Base-by-base conservation (phyloP, 495 filamentous ascomycete species). In the Neurospora sp. region DNA sequence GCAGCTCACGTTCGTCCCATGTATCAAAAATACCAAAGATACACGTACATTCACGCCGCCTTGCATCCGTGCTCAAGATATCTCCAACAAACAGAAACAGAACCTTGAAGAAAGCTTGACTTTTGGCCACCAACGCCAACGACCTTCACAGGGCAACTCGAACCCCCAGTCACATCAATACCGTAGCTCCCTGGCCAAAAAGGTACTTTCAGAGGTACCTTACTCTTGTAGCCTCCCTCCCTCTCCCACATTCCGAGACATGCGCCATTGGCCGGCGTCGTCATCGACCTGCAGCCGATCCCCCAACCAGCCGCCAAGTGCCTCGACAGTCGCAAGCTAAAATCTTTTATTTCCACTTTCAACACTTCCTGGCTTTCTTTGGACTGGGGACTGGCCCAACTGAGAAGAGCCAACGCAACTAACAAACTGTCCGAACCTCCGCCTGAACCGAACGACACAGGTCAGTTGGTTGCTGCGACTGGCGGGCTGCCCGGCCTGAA, bases 231-330 rank as follows among this genome's bases (percentile, higher is more conserved):
- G 44, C 44, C 44, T 46, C 18, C 42, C 37, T 66, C 46, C 8
- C 18, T 71, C 76, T 77, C 80, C 77, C 79, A 80, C 80, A 77
- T 81, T 77, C 80, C 80, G 80, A 80, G 75, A 76, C 75, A 77
- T 79, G 77, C 76, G 75, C 77, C 74, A 78, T 76, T 78, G 76
- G 77, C 62, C 76, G 76, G 80, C 78, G 78, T 77, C 79, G 80
- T 82, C 80, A 82, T 82, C 79, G 76, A 78, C 78, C 76, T 79
- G 80, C 80, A 82, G 78, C 72, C 77, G 76, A 80, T 79, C 78
- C 78, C 72, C 75, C 74, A 73, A 66, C 73, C 75, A 79, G 76
- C 78, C 75, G 75, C 77, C 76, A 76, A 73, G 54, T 27, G 12
- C 79, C 77, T 70, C 41, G 72, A 69, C 72, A 38, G 70, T 62